Conservation (phyloP, 305 asterid genomes). For the Fraxinus paxiana region DNA sequence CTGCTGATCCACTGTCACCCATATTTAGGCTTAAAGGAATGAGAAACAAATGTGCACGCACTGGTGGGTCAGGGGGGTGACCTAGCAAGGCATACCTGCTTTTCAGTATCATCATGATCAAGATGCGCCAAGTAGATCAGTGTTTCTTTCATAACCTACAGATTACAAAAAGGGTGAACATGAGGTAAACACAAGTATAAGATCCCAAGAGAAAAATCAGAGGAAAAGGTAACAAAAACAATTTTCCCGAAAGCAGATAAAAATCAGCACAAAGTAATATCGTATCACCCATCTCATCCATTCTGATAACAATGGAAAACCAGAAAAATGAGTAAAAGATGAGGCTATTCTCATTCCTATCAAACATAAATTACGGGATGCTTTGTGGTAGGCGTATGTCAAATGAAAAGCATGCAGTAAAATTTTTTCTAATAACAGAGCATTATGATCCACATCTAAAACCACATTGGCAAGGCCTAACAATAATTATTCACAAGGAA, state of each 20-base stretch:
- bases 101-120: conserved; percentile 98
- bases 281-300: neutral
- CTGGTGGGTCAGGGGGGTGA: neutral
- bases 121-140: conserved; percentile 92
- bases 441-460: neutral
- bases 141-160: conserved; percentile 98
- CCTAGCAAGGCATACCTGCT: conserved; percentile 50
- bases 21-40: neutral
- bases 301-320: neutral
- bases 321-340: neutral
- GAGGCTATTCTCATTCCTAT: neutral
- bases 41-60: neutral
- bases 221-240: neutral
- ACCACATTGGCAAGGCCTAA: neutral
- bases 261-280: neutral
- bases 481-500: neutral
- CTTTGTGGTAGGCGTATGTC: neutral
- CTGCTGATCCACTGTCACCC: neutral
- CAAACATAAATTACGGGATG: neutral
- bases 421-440: neutral
- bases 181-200: neutral
- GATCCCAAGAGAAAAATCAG: conserved; percentile 18
- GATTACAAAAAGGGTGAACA: conserved; percentile 4
- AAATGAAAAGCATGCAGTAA: neutral
- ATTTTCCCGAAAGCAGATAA: neutral